Conservation (phyloP, 805 yeast species). For the Teunomyces tritomae region DNA sequence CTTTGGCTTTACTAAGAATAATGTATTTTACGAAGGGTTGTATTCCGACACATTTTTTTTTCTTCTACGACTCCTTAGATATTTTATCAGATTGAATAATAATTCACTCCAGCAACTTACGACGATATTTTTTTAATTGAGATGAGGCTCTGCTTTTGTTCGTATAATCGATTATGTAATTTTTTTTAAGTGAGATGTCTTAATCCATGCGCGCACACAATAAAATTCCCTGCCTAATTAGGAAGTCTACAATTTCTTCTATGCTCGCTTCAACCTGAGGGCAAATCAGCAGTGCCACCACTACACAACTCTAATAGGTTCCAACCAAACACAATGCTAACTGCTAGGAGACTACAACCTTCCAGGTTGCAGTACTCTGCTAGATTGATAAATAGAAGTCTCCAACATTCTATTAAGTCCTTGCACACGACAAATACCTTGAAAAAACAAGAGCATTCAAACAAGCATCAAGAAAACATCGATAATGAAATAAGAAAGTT, state of each 20-base stretch:
- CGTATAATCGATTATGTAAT: too few relatives aligned
- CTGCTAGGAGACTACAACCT: constrained; percentile 2
- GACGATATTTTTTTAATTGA: neutral
- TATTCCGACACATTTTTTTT: too few relatives aligned
- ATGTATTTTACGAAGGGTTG: neutral
- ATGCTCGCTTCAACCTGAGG: constrained; percentile 6
- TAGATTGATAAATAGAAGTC: neutral
- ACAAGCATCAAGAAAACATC: constrained; percentile 8
- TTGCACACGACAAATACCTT: constrained; percentile 4
- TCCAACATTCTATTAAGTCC: neutral
- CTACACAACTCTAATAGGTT: neutral
- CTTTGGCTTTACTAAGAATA: neutral
- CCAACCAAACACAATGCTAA: neutral
- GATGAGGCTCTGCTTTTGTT: neutral
- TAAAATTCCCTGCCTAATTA: constrained; percentile 6
- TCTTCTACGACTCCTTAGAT: neutral
- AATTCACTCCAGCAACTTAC: neutral
- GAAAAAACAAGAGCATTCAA: neutral
- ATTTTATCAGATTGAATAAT: neutral
- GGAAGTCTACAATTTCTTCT: constrained; percentile 9
- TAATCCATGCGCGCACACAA: neutral
- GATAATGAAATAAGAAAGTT: constrained; percentile 21
- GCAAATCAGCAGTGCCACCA: constrained; percentile 6
- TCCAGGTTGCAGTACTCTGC: neutral
- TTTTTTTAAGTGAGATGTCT: too few relatives aligned